Base-by-base conservation (phyloP, 768 basidiomycete genomes). In the Basidioascus undulatus region DNA sequence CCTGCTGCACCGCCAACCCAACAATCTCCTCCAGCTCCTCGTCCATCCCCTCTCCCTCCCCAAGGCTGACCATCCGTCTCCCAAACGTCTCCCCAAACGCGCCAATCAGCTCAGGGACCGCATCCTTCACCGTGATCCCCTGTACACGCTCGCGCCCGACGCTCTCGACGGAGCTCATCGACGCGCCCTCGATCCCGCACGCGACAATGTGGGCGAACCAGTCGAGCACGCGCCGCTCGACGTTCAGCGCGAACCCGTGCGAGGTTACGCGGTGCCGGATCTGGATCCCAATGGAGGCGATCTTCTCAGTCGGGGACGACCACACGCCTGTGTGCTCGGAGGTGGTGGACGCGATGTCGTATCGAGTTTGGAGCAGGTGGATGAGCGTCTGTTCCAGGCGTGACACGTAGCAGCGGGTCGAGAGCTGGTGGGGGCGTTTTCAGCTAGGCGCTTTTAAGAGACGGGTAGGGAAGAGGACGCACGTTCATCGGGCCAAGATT, bases 281-380 rank as follows among this genome's bases (percentile, higher is more conserved):
- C 57, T 94, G 86, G 39, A 98, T 83, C 33, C 92, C 92, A 39
- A 98, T 89, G 52, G 89, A 96, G 15, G 72, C 83, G 50, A 98
- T 65, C 58, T 96, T 98, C 35, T 76, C 76, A 24, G 59, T 60
- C n/a, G 65, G 61, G 51, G 78, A 68, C 39, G 84, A 59, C 56
- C 96, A 96, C 23, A 92, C 75, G 19, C 92, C 92, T 3, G 86
- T 89, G 52, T 87, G 74, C 36, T 76, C 77, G 41, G 76, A 94
- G 65, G 34, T 66, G 68, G 57, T 77, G 80, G 32, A 96, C 76
- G 56, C 92, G 96, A 47, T 75, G 72, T 36, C 76, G 71, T 21
- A 74, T 71, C 38, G 32, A 54, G 40, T 50, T 53, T 18, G 28
- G 28, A 9, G 28, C 15, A 30, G 28, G 28, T 9, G 28, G 15